Percentiles rank a stretch among this genome's conserved stretches.
These are phyloP conservation scores for Lojkania enalia DNA, from an alignment of 2,329 filamentous ascomycete genomes.

Conservation along the genomic window DNA sequence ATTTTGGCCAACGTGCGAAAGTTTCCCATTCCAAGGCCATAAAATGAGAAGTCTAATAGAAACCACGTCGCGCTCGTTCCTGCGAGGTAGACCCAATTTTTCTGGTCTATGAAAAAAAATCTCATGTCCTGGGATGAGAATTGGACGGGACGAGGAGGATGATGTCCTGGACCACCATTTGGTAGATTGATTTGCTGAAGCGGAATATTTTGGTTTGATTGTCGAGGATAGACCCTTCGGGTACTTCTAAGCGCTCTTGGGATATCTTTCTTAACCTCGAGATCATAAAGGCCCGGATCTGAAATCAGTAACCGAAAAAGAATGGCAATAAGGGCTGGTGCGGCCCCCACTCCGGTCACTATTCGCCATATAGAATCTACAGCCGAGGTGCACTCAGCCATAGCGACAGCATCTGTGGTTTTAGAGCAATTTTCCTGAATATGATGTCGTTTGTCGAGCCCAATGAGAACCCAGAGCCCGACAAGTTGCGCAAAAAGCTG, in stretches of 20 bases:
- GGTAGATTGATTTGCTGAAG: too few species aligned
- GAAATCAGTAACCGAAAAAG: slow-evolving; percentile 32
- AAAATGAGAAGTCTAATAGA: slow-evolving; percentile 20
- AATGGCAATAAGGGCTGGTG: slow-evolving; percentile 34
- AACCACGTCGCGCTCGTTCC: slow-evolving; percentile 18
- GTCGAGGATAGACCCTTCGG: too few species aligned
- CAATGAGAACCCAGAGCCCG: slow-evolving; percentile 8
- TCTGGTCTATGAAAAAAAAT: slow-evolving; percentile 13
- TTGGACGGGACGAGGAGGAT: too few species aligned
- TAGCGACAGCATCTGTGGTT: neutral
- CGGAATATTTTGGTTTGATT: too few species aligned
- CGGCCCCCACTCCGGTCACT: slow-evolving; percentile 34
- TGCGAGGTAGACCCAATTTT: slow-evolving; percentile 18
- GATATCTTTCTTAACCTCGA: slow-evolving; percentile 24
- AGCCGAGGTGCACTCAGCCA: too few species aligned
- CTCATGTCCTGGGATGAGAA: too few species aligned
- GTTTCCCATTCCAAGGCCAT: slow-evolving; percentile 19
- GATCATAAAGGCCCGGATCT: slow-evolving; percentile 32
- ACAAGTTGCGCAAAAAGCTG: slow-evolving; percentile 23
- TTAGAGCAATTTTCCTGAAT: neutral
- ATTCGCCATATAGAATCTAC: slow-evolving; percentile 13
- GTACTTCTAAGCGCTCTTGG: too few species aligned
- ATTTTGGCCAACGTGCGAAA: slow-evolving; percentile 16
- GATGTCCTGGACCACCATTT: too few species aligned
- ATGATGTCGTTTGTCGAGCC: slow-evolving; percentile 7